Evolutionary conservation across 2,329 filamentous ascomycete species (phyloP).

Genomic region (Penicillium paneum): DNA sequence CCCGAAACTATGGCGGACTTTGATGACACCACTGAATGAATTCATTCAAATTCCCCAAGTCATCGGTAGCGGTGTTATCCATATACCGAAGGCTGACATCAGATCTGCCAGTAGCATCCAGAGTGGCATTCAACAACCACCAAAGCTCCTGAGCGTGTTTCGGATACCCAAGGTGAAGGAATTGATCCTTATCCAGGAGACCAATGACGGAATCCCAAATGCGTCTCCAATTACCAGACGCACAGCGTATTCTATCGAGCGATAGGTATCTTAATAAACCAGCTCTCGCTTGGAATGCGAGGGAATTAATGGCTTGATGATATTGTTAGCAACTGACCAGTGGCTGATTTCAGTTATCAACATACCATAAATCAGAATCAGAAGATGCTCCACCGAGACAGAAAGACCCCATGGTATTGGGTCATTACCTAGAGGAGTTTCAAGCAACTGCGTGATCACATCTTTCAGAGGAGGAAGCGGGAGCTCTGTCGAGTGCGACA

Average conservation of each 20-base stretch:
- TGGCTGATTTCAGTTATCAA: not conserved
- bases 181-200: conserved; percentile 20
- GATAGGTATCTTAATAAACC: conserved; percentile 27
- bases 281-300: conserved; percentile 29
- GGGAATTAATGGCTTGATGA: conserved; percentile 27
- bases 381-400: conserved; percentile 29
- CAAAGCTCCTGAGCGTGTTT: conserved; percentile 34
- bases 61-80: conserved; percentile 29
- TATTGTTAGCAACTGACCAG: not conserved
- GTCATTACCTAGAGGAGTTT: conserved; percentile 11
- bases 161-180: conserved; percentile 28
- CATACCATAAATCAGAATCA: conserved; percentile 34
- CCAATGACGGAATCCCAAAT: conserved; percentile 25
- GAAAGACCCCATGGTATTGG: conserved; percentile 24
- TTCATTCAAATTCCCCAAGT: conserved; percentile 30
- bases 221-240: conserved; percentile 29
- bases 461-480: conserved; percentile 26
- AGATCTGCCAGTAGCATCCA: conserved; percentile 19
- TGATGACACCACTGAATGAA: conserved; percentile 28
- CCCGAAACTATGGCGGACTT: not conserved
- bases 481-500: conserved; percentile 2
- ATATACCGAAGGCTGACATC: conserved; percentile 23
- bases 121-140: conserved; percentile 29
- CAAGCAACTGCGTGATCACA: conserved; percentile 24
- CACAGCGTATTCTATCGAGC: conserved; percentile 25